A percentile compares a stretch with the other conserved stretches of the same genome.
Conservation (phyloP, 2,329 filamentous ascomycete genomes). For the Cladosporium sp. region DNA sequence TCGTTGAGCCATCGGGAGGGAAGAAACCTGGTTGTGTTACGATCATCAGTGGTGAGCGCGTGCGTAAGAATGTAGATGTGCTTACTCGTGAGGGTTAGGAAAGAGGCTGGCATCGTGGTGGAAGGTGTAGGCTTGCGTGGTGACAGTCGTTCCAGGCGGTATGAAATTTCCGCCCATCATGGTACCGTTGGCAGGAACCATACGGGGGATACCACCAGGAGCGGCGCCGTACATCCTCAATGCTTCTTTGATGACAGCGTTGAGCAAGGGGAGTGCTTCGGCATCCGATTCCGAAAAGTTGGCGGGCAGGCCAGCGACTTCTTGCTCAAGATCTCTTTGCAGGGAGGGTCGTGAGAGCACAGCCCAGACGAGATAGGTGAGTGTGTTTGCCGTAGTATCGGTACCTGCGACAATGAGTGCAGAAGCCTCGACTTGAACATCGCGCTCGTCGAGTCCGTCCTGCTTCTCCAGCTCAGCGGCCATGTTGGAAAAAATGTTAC, state of each 20-base stretch:
- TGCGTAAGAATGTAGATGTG: too few relatives aligned
- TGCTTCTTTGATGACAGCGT: slow-evolving; percentile 19
- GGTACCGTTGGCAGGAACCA: slow-evolving; percentile 19
- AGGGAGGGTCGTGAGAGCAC: slow-evolving; percentile 22
- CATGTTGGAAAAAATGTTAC: slow-evolving; percentile 28
- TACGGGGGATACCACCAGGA: slow-evolving; percentile 18
- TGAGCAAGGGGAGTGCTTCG: slow-evolving; percentile 16
- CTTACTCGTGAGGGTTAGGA: slow-evolving; percentile 15
- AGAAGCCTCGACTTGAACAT: slow-evolving; percentile 33
- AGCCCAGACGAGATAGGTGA: slow-evolving; percentile 31
- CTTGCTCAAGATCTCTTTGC: slow-evolving; percentile 20
- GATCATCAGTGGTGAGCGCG: too few relatives aligned
- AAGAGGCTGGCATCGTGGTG: slow-evolving; percentile 24
- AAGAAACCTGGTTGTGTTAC: slow-evolving; percentile 31
- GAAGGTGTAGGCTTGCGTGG: slow-evolving; percentile 20
- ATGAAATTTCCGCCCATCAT: slow-evolving; percentile 15
- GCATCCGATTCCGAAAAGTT: slow-evolving; percentile 18
- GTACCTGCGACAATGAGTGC: slow-evolving; percentile 44
- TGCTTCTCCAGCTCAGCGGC: slow-evolving; percentile 25
- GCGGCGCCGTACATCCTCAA: slow-evolving; percentile 22
- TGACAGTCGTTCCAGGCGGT: slow-evolving; percentile 19
- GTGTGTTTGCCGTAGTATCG: slow-evolving; percentile 36
- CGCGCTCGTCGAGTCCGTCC: slow-evolving; percentile 19
- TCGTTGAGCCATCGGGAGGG: slow-evolving; percentile 23
- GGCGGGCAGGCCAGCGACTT: slow-evolving; percentile 20